Evolutionary conservation across 192 early-diverging fungal genomes (phyloP).

Genomic region (Backusella parvicylindrica): DNA sequence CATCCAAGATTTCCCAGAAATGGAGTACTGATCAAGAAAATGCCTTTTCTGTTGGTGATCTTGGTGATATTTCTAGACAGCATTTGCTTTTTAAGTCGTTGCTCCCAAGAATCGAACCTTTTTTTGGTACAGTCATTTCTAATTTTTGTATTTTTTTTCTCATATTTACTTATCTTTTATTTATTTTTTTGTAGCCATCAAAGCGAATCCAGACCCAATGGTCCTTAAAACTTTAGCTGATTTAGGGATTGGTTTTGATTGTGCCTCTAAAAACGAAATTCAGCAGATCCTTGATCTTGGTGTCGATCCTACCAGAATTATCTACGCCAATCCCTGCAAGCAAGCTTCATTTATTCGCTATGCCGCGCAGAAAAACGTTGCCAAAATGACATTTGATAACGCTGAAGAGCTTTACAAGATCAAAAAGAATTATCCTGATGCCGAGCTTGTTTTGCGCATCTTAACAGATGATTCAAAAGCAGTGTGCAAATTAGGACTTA

Average conservation of each 20-base stretch:
- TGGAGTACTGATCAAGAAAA: slow-evolving; percentile 69
- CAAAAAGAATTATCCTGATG: no score
- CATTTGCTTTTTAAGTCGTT: slow-evolving; percentile 74
- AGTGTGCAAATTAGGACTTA: no score
- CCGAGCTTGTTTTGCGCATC: no score
- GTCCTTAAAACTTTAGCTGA: slow-evolving; percentile 78
- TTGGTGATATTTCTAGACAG: slow-evolving; percentile 90
- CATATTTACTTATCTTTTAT: not conserved
- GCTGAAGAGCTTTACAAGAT: no score
- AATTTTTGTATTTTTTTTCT: slow-evolving; percentile 2
- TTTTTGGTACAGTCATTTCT: slow-evolving; percentile 68
- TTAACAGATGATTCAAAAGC: no score
- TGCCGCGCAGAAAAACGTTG: no score
- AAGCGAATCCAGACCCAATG: slow-evolving; percentile 92
- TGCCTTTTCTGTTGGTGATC: slow-evolving; percentile 91
- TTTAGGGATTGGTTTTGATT: slow-evolving; percentile 94
- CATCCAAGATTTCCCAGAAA: slow-evolving; percentile 32
- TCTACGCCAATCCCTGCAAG: slow-evolving; percentile 99
- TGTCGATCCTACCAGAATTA: slow-evolving; percentile 71
- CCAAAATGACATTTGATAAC: no score
- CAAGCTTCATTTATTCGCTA: slow-evolving; percentile 91
- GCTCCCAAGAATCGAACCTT: slow-evolving; percentile 93
- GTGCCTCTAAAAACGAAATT: slow-evolving; percentile 92
- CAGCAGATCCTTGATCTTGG: slow-evolving; percentile 72
- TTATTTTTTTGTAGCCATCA: slow-evolving; percentile 71